A percentile compares a stretch with the other conserved stretches of the same genome.
These are phyloP conservation scores for Aspergillus ustus DNA, from an alignment of 2,329 filamentous ascomycete genomes.

Conservation along the genomic window DNA sequence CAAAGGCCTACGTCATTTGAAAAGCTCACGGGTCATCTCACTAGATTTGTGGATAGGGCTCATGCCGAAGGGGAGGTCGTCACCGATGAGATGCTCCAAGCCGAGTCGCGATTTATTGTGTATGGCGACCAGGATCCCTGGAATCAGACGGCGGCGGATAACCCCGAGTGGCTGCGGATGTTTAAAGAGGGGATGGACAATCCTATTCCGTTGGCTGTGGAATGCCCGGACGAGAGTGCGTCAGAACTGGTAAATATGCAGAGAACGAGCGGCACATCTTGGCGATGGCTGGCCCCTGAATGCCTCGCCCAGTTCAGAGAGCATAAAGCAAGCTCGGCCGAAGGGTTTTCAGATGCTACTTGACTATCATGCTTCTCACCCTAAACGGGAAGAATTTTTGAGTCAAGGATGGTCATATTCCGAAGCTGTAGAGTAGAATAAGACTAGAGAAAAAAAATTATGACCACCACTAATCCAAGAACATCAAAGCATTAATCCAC, in stretches of 20 bases:
- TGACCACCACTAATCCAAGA: too few relatives aligned
- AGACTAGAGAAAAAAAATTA: too few relatives aligned
- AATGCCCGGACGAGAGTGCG: not conserved
- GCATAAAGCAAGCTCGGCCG: not conserved
- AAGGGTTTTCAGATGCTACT: not conserved
- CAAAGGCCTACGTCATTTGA: not conserved
- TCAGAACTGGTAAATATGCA: not conserved
- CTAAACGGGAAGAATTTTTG: too few relatives aligned
- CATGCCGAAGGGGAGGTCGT: slow-evolving; percentile 26
- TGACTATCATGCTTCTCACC: not conserved
- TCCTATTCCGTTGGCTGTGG: not conserved
- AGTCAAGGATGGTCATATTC: too few relatives aligned
- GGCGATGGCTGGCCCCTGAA: not conserved
- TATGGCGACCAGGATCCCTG: slow-evolving; percentile 40
- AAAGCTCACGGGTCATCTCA: slow-evolving; percentile 28
- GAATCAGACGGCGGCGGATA: slow-evolving; percentile 45
- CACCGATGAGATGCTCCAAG: slow-evolving; percentile 40
- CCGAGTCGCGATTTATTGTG: slow-evolving; percentile 36
- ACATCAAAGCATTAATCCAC: too few relatives aligned
- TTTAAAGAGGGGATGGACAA: slow-evolving; percentile 7
- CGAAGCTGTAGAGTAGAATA: too few relatives aligned
- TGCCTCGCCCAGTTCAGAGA: not conserved
- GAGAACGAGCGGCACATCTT: not conserved
- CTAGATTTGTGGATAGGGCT: slow-evolving; percentile 29
- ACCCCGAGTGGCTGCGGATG: slow-evolving; percentile 17